Conservation (phyloP, 345 rosid species). For the Cardamine occulta region DNA sequence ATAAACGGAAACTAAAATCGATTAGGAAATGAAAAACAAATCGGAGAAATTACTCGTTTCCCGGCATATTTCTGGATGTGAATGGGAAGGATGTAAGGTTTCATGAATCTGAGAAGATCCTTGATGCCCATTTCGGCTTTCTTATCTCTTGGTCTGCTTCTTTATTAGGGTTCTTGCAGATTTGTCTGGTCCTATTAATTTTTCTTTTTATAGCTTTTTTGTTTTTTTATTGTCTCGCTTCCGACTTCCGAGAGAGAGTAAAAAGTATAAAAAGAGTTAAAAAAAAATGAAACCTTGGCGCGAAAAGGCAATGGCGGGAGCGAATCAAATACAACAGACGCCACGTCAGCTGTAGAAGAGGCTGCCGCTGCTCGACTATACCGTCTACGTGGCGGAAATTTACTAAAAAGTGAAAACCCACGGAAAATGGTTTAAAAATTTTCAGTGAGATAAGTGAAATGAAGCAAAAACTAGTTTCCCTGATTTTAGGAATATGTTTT, state of each 20-base stretch:
- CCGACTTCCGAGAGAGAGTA: neutral
- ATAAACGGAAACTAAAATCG: neutral
- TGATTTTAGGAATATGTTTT: no score
- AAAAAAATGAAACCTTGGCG: conserved; percentile 24
- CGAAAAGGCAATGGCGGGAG: conserved; percentile 36
- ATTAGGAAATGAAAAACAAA: neutral
- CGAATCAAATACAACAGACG: conserved; percentile 1
- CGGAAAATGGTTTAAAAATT: no score
- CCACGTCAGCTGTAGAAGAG: neutral
- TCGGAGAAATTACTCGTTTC: conserved; percentile 52
- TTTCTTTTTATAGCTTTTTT: conserved; percentile 6
- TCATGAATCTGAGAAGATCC: conserved; percentile 88
- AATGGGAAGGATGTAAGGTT: conserved; percentile 69
- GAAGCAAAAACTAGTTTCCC: no score
- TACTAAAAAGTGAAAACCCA: no score
- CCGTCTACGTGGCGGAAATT: no score
- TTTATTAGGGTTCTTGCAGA: conserved; percentile 37
- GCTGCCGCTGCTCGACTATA: conserved; percentile 1
- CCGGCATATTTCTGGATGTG: conserved; percentile 84
- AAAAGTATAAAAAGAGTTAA: neutral
- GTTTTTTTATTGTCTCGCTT: neutral
- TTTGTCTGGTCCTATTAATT: neutral
- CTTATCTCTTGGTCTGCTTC: conserved; percentile 36
- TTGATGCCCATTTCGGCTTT: conserved; percentile 73
- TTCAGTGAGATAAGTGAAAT: no score